phyloP scores from a whole-genome alignment of 208 protist species.

The Herpetomonas samuelpessoai region DNA sequence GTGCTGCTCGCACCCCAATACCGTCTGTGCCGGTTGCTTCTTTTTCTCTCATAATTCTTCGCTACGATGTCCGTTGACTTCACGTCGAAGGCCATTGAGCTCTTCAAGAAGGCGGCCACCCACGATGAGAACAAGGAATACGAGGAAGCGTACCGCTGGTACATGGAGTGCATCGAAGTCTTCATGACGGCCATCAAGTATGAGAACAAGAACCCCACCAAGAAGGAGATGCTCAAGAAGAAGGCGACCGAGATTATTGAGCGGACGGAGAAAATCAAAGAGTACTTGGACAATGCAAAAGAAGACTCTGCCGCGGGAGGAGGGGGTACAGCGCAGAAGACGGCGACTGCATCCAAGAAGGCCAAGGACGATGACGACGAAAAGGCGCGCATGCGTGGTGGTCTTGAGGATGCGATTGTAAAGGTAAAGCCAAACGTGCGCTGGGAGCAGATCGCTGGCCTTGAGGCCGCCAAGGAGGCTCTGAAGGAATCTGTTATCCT shows the following conservation, averaged over 20 bases:
- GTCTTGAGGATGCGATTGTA: conserved; percentile 77
- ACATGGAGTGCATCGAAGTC: conserved; percentile 94
- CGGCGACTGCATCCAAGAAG: conserved; percentile 71
- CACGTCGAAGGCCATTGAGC: conserved; percentile 91
- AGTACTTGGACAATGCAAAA: conserved; percentile 86
- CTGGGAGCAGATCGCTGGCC: conserved; percentile 90
- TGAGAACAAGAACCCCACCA: conserved; percentile 93
- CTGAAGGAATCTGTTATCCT: conserved; percentile 93
- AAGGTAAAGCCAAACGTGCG: conserved; percentile 80
- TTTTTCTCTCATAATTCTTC: no score
- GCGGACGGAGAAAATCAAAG: conserved; percentile 95
- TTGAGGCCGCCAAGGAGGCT: conserved; percentile 89
- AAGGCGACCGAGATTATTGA: conserved; percentile 94
- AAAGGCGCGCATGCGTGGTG: conserved; percentile 83
- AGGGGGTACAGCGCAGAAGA: conserved; percentile 51
- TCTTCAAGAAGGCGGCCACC: conserved; percentile 91
- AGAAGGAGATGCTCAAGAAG: conserved; percentile 89
- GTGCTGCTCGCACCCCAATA: no score
- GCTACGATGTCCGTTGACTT: conserved; percentile 92
- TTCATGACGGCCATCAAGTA: conserved; percentile 96
- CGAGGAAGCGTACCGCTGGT: conserved; percentile 91
- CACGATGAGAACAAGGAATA: conserved; percentile 93
- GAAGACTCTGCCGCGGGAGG: conserved; percentile 41
- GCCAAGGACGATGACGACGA: conserved; percentile 93
- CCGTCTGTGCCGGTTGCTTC: no score